Conservation (phyloP, 257 asterid species). For the Penstemon eatonii region DNA sequence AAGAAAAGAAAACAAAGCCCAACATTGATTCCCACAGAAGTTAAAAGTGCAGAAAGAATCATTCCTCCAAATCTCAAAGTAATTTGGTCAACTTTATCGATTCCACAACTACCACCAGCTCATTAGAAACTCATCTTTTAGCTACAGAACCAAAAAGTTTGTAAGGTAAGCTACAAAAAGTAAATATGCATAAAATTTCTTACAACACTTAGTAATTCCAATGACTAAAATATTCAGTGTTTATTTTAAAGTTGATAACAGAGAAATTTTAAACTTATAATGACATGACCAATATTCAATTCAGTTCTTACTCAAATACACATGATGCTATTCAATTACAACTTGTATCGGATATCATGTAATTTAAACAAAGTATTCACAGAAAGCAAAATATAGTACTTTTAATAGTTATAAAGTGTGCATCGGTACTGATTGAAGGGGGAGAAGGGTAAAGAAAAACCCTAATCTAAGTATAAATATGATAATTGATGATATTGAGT, state of each 20-base stretch:
- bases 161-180: slow-evolving; percentile 26
- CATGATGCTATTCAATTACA: background rate
- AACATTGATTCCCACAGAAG: slow-evolving; percentile 85
- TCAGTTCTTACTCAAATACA: no score
- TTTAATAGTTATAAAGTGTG: background rate
- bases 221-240: no score
- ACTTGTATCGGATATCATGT: background rate
- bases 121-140: slow-evolving; percentile 22
- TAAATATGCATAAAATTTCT: slow-evolving; percentile 9
- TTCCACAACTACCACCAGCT: slow-evolving; percentile 22
- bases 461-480: no score
- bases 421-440: background rate
- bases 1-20: slow-evolving; percentile 61
- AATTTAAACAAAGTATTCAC: background rate
- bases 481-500: no score
- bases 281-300: background rate
- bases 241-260: background rate
- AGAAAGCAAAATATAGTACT: background rate
- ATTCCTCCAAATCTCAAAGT: slow-evolving; percentile 45
- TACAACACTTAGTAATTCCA: background rate
- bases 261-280: background rate
- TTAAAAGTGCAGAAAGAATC: slow-evolving; percentile 91
- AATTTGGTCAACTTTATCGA: slow-evolving; percentile 3
- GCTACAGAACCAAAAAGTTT: slow-evolving; percentile 7
- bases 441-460: no score